A percentile compares a stretch with the other conserved stretches of the same genome.
Conservation (phyloP, 345 rosid species). For the Camelina hispida region DNA sequence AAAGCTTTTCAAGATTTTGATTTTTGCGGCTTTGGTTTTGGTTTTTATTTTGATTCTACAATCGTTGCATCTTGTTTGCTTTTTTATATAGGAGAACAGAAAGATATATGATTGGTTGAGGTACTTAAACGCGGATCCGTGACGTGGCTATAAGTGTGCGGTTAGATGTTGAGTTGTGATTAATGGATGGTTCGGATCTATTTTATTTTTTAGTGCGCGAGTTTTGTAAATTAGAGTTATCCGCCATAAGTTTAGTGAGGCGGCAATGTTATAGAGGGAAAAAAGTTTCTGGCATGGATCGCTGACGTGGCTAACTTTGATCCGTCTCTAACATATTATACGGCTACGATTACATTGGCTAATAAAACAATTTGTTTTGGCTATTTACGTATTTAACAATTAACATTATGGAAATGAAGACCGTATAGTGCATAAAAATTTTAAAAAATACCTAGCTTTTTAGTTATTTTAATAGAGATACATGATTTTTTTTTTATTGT, state of each 20-base stretch:
- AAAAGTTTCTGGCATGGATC: constrained; percentile 23
- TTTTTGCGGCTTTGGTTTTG: not conserved
- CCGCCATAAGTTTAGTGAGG: constrained; percentile 14
- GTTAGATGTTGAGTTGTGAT: not conserved
- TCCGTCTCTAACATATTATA: not conserved
- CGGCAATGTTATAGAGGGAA: constrained; percentile 11
- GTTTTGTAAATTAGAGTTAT: not conserved
- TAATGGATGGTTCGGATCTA: constrained; percentile 38
- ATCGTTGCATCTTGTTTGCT: not conserved
- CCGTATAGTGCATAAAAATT: no score
- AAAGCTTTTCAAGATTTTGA: not conserved
- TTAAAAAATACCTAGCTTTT: no score
- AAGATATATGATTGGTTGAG: constrained; percentile 21
- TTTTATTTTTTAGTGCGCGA: not conserved
- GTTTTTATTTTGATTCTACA: not conserved
- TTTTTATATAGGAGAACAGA: constrained; percentile 12
- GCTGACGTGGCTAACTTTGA: constrained; percentile 25
- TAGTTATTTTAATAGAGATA: no score
- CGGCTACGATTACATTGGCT: constrained; percentile 25
- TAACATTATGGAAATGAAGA: no score
- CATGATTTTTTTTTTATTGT: no score
- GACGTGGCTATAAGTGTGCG: not conserved
- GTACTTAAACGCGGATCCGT: not conserved
- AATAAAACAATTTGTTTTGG: no score
- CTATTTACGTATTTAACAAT: no score